Evolutionary conservation across 2,329 filamentous ascomycete species (phyloP).

Genomic region (Verticillium alfalfae): DNA sequence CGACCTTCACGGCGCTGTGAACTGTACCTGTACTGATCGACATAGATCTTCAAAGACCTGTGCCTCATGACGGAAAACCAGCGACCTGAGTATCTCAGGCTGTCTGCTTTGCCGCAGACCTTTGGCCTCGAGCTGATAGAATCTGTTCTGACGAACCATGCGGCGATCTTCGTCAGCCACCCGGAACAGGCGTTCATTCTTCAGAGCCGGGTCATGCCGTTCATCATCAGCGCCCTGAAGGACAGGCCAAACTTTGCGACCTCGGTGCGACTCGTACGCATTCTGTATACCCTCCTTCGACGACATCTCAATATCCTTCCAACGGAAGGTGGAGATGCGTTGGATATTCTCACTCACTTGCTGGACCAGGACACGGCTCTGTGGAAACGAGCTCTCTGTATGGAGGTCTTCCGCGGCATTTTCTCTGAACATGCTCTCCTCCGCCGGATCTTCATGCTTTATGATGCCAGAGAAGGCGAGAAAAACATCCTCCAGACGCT

Average conservation of each 20-base stretch:
- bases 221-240: slow-evolving; percentile 71
- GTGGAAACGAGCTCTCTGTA: slow-evolving; percentile 86
- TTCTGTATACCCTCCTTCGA: slow-evolving; percentile 75
- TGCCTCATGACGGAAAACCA: slow-evolving; percentile 84
- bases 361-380: slow-evolving; percentile 77
- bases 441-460: slow-evolving; percentile 73
- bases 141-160: slow-evolving; percentile 80
- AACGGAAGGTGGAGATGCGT: slow-evolving; percentile 74
- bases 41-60: slow-evolving; percentile 77
- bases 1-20: neutral
- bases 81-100: slow-evolving; percentile 73
- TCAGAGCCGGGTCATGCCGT: slow-evolving; percentile 72
- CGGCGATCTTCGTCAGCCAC: slow-evolving; percentile 71
- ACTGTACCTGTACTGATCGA: slow-evolving; percentile 2
- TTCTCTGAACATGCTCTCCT: slow-evolving; percentile 77
- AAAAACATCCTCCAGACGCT: slow-evolving; percentile 76
- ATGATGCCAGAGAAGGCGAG: slow-evolving; percentile 67
- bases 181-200: slow-evolving; percentile 77
- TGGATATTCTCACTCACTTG: slow-evolving; percentile 77
- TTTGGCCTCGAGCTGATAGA: slow-evolving; percentile 91
- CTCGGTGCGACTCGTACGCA: slow-evolving; percentile 74
- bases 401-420: slow-evolving; percentile 84
- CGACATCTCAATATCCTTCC: slow-evolving; percentile 71
- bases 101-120: slow-evolving; percentile 71
- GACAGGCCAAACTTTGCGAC: slow-evolving; percentile 76